Evolutionary conservation across 495 filamentous ascomycete species (phyloP).

Genomic region (Talaromyces wortmannii): DNA sequence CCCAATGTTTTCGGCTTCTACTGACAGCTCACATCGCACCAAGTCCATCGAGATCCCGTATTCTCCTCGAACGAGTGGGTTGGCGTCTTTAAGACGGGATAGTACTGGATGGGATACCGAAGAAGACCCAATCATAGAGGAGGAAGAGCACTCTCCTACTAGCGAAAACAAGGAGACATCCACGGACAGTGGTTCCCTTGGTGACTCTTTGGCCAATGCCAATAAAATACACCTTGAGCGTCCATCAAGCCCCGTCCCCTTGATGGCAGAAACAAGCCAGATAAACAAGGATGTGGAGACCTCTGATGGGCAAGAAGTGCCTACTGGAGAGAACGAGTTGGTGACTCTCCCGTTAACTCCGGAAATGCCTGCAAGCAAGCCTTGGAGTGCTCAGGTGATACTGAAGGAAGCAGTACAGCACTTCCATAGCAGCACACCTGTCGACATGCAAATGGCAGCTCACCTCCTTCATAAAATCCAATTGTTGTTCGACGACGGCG

Average conservation of each 20-base stretch:
- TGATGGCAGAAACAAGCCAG: slow-evolving; percentile 31
- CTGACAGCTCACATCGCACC: slow-evolving; percentile 47
- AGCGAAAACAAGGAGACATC: neutral
- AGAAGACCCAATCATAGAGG: slow-evolving; percentile 4
- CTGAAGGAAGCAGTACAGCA: slow-evolving; percentile 35
- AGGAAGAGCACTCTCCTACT: neutral
- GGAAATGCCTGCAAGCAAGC: slow-evolving; percentile 25
- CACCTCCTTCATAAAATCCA: slow-evolving; percentile 40
- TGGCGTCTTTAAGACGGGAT: slow-evolving; percentile 10
- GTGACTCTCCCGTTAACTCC: slow-evolving; percentile 23
- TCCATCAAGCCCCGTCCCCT: slow-evolving; percentile 31
- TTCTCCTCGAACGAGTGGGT: slow-evolving; percentile 19
- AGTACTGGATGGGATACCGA: slow-evolving; percentile 3
- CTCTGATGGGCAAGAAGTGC: neutral
- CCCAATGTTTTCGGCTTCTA: slow-evolving; percentile 75
- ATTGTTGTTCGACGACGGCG: slow-evolving; percentile 29
- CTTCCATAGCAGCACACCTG: slow-evolving; percentile 33
- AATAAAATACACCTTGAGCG: slow-evolving; percentile 29
- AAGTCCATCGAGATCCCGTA: slow-evolving; percentile 38
- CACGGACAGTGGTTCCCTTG: slow-evolving; percentile 13
- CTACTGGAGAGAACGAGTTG: slow-evolving; percentile 15
- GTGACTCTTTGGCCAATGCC: slow-evolving; percentile 13
- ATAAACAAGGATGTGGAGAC: slow-evolving; percentile 7
- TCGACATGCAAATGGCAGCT: slow-evolving; percentile 40
- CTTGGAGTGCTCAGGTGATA: slow-evolving; percentile 43